phyloP scores from a whole-genome alignment of 768 basidiomycete species.

The Auricularia auricula-judae region DNA sequence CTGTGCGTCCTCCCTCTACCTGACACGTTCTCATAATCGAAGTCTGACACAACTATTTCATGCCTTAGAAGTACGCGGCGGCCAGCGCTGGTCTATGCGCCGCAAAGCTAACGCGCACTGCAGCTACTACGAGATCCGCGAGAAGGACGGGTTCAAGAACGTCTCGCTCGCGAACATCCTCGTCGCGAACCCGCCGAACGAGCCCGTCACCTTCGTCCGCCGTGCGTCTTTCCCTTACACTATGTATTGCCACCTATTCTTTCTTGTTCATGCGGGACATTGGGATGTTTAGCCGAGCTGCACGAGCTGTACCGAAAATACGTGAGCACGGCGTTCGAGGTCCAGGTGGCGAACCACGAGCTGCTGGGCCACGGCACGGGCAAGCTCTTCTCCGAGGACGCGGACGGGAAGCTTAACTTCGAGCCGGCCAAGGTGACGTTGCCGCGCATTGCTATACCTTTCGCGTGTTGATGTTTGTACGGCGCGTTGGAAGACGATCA shows the following conservation, averaged over 20 bases:
- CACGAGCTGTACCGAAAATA: constrained; percentile 62
- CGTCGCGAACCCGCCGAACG: constrained; percentile 71
- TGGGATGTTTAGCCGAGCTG: constrained; percentile 46
- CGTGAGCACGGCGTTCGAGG: constrained; percentile 70
- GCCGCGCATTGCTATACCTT: background rate
- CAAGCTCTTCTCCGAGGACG: constrained; percentile 67
- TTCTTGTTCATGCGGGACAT: background rate
- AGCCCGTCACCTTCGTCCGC: background rate
- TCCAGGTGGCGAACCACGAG: constrained; percentile 88
- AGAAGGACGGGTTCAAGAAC: constrained; percentile 79
- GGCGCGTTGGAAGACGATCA: constrained; percentile 45
- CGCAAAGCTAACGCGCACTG: constrained; percentile 18
- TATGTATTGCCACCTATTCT: too few relatives aligned
- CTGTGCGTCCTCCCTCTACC: constrained; percentile 3
- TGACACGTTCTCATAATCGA: constrained; percentile 32
- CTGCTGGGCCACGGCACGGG: constrained; percentile 79
- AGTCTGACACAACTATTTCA: too few relatives aligned
- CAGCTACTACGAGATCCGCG: constrained; percentile 78
- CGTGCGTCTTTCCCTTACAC: background rate
- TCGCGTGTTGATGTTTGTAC: background rate
- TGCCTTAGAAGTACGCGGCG: background rate
- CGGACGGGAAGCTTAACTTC: constrained; percentile 74
- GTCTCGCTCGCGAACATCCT: constrained; percentile 82
- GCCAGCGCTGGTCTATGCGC: background rate
- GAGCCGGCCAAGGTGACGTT: constrained; percentile 49